Conservation (phyloP, 2,329 filamentous ascomycete species). For the Didymella segeticola region DNA sequence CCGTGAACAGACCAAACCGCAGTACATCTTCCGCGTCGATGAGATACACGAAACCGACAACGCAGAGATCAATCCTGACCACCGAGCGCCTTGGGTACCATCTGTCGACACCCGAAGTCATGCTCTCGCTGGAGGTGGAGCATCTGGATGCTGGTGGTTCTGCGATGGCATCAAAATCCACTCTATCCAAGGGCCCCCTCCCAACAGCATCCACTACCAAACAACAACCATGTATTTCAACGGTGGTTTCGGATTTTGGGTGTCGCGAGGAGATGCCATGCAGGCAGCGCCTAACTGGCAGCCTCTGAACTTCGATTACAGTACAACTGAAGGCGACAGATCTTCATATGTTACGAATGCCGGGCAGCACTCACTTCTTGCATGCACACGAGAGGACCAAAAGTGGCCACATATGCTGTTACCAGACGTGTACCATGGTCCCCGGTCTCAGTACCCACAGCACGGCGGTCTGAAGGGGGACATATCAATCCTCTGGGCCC, state of each 20-base stretch:
- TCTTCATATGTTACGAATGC: conserved; percentile 37
- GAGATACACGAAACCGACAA: conserved; percentile 29
- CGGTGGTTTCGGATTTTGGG: conserved; percentile 30
- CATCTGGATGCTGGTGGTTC: neutral
- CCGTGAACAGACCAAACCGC: neutral
- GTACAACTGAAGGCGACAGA: conserved; percentile 11
- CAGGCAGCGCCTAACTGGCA: conserved; percentile 22
- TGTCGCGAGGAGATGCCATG: conserved; percentile 26
- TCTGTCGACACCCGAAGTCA: conserved; percentile 12
- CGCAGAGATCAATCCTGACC: neutral
- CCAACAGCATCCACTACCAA: conserved; percentile 3
- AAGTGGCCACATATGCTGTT: conserved; percentile 31
- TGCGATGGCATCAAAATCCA: neutral
- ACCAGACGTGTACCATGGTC: conserved; percentile 35
- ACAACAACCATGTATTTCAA: conserved; percentile 31
- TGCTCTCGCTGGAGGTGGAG: neutral
- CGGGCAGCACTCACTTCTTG: conserved; percentile 16
- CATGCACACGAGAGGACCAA: conserved; percentile 17
- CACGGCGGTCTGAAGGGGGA: conserved; percentile 40
- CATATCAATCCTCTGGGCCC: conserved; percentile 40
- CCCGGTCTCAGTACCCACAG: neutral
- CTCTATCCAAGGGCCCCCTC: neutral
- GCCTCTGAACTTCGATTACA: conserved; percentile 33
- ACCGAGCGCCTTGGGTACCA: conserved; percentile 26
- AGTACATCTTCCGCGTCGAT: conserved; percentile 32